Percentiles rank a stretch among this genome's conserved stretches.
Evolutionary conservation across 768 basidiomycete species (phyloP).

Genomic region (Leccinum pellstonianum): DNA sequence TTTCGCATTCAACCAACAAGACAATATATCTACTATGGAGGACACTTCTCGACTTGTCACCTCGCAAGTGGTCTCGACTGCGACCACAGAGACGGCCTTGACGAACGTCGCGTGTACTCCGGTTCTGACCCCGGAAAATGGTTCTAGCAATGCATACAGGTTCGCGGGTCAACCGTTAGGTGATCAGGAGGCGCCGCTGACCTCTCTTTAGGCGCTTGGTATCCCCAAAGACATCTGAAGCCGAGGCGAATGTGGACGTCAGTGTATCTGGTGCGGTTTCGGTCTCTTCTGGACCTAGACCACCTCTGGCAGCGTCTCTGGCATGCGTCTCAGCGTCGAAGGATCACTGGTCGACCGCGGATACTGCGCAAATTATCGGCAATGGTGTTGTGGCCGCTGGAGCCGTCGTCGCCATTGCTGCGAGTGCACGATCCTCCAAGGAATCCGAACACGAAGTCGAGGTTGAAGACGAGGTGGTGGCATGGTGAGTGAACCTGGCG

Average conservation of each 20-base stretch:
- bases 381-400: background rate
- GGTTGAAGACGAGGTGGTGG: background rate
- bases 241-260: background rate
- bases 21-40: background rate
- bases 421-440: background rate
- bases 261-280: background rate
- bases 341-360: background rate
- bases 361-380: background rate
- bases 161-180: background rate
- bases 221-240: background rate
- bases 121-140: background rate
- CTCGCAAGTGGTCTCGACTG: background rate
- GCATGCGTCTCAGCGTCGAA: background rate
- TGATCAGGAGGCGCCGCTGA: background rate
- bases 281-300: background rate
- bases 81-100: background rate
- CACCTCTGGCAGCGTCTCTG: background rate
- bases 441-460: background rate
- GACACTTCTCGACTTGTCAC: background rate
- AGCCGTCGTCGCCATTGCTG: background rate
- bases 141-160: background rate
- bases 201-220: background rate
- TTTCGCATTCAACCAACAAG: background rate
- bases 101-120: background rate
- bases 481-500: conserved; percentile 7